phyloP scores from a whole-genome alignment of 352 stramenopile species.

The Pythium insidiosum region DNA sequence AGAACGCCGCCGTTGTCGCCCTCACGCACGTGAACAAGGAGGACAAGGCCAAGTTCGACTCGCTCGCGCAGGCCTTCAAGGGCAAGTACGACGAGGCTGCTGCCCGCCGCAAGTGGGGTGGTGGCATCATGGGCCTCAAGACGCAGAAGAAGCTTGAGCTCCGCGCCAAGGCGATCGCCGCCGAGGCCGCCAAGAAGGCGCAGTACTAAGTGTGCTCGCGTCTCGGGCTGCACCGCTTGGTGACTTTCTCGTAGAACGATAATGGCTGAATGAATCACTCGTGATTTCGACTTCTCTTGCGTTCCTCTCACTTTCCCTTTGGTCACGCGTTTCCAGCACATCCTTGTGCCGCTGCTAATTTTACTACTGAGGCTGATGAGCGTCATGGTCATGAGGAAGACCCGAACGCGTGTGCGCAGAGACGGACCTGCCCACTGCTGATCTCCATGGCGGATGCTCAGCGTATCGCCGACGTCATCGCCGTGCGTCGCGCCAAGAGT shows the following conservation, averaged over 20 bases:
- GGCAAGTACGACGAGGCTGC: slow-evolving; percentile 96
- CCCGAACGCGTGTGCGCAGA: no score
- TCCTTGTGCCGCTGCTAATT: no score
- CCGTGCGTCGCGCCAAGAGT: slow-evolving; percentile 49
- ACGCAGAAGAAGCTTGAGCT: slow-evolving; percentile 99
- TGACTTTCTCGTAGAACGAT: slow-evolving; percentile 12
- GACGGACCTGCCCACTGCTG: no score
- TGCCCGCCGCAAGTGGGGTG: slow-evolving; percentile 95
- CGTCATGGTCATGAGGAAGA: no score
- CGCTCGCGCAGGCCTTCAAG: slow-evolving; percentile 89
- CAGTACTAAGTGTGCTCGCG: slow-evolving; percentile 77
- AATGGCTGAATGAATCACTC: slow-evolving; percentile 48
- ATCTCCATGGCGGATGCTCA: slow-evolving; percentile 2
- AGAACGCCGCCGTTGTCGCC: slow-evolving; percentile 94
- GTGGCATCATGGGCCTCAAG: slow-evolving; percentile 99
- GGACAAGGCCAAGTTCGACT: slow-evolving; percentile 96
- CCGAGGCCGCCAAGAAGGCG: slow-evolving; percentile 98
- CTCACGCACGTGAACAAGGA: slow-evolving; percentile 98
- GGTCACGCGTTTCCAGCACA: no score
- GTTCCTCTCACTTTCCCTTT: not conserved
- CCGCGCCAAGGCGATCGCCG: slow-evolving; percentile 94
- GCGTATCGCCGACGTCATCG: slow-evolving; percentile 30
- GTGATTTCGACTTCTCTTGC: not conserved
- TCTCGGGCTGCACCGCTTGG: not conserved
- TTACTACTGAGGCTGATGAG: no score